Evolutionary conservation across 352 stramenopile genomes (phyloP), one percentile per base, ranked within the genome.

Genomic region (Phytophthora kernoviae): DNA sequence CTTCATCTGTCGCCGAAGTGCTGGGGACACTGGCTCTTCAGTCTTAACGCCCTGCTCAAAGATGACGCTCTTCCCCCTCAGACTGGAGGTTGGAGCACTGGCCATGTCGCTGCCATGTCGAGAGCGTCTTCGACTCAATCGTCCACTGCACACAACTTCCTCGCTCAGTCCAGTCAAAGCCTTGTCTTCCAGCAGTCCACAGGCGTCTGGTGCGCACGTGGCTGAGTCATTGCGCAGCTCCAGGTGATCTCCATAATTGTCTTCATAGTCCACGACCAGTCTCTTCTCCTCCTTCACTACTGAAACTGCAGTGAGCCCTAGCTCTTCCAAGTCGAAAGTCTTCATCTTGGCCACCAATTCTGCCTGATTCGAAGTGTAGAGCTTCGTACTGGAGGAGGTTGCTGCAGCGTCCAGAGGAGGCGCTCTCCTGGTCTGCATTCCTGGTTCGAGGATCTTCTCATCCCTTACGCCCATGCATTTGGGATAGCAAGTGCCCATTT

Each of bases 191-290:
- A 89, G 51, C 20, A 75, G 70, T 0, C 66, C 54, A 30, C 80
- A 90, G 20, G 77, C 80, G 18, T 69, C 71, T 0, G 61, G 73
- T 3, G 71, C 68, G 45, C 80, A 90, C n/a, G 74, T 64, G 3
- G 45, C 61, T 8, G 33, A 47, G 20, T 65, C 15, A 2, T 62
- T 30, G n/a, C 47, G 22, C 17, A 40, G 37, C 20, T 63, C n/a
- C 47, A 40, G 51, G 26, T 55, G 43, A 10, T 69, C 58, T 26
- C 57, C 55, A 15, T 64, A 57, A 41, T 47, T 62, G 22, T 71
- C 58, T 36, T 89, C 79, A 27, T 89, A 89, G 44, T 87, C 79
- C 21, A 89, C 79, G n/a, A 83, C 68, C 46, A 89, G 80, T 47
- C 69, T 73, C 45, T 75, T 68, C 17, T 58, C 32, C 51, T 18